Conservation (phyloP, 345 rosid species). For the Brassica carinata region DNA sequence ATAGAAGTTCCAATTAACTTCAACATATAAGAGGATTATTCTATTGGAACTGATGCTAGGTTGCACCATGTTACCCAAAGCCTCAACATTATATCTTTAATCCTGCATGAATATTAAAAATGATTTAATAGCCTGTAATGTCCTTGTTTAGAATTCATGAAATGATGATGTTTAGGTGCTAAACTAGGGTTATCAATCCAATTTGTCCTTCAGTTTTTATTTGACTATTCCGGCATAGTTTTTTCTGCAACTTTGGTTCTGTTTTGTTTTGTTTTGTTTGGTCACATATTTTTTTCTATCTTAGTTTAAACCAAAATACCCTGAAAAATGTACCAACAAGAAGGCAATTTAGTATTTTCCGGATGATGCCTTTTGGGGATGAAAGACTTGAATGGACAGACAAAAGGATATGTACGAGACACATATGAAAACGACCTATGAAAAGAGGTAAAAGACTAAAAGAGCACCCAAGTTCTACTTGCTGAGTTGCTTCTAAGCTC, state of each 20-base stretch:
- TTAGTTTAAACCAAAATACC: not conserved
- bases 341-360: not conserved
- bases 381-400: constrained; percentile 19
- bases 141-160: not conserved
- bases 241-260: too few relatives aligned
- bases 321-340: not conserved
- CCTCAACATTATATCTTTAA: constrained; percentile 46
- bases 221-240: too few relatives aligned
- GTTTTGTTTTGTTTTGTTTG: too few relatives aligned
- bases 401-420: constrained; percentile 11
- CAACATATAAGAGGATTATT: constrained; percentile 46
- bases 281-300: too few relatives aligned
- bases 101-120: constrained; percentile 8
- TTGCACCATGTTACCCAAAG: constrained; percentile 61
- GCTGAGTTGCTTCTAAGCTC: not conserved
- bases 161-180: not conserved
- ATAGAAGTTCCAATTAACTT: constrained; percentile 39
- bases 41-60: constrained; percentile 46
- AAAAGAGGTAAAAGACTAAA: constrained; percentile 1
- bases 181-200: not conserved
- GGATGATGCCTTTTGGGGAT: not conserved
- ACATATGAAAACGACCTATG: constrained; percentile 4
- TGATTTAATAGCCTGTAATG: not conserved
- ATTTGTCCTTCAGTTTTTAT: not conserved
- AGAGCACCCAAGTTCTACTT: constrained; percentile 22